Base-by-base conservation (phyloP, 208 protist species). In the Leishmania amazonensis region DNA sequence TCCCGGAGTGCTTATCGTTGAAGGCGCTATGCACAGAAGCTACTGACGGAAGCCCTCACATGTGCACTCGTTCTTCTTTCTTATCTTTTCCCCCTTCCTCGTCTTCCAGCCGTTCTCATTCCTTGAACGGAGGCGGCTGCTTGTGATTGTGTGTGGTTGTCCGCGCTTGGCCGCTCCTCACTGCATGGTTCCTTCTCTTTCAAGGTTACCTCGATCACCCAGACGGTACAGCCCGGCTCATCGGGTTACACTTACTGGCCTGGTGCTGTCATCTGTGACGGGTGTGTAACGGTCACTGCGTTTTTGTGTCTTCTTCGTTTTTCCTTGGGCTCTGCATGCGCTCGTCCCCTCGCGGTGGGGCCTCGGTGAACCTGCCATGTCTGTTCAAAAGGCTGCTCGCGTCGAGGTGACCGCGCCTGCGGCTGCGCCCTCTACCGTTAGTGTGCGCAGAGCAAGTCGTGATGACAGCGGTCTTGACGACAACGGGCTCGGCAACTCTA, bases 401-500 rank as follows among this genome's bases (percentile, higher is more conserved):
- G 45, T 73, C 13, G 76, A 80, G 62, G 64, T 11, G 68, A 51
- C 9, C 7, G 68, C 58, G n/a, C 19, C 62, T 21, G 62, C 45
- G 42, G 8, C 76, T 31, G 76, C 45, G 62, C 47, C 24, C 2
- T 42, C 54, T 35, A 40, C 62, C 9, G 5, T 31, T 19, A 35
- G 49, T 15, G 76, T 40, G 7, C 76, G n/a, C 28, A 24, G 49
- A 40, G 49, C 1, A 68, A 31, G 42, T 68, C 6, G 64, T 54
- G 72, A 88, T 31, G 83, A 89, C 28, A 40, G 8, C 68, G 42
- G n/a, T 35, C 62, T 35, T 38, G 60, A 80, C 13, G 79, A 71
- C 51, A 73, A 62, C 24, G 71, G 28, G 60, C 57, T 65, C 72
- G 57, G 47, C 75, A 83, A 38, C 51, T 85, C 90, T 17, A 79